phyloP scores from a whole-genome alignment of 2,329 filamentous ascomycete genomes.

The Zasmidium cellare region DNA sequence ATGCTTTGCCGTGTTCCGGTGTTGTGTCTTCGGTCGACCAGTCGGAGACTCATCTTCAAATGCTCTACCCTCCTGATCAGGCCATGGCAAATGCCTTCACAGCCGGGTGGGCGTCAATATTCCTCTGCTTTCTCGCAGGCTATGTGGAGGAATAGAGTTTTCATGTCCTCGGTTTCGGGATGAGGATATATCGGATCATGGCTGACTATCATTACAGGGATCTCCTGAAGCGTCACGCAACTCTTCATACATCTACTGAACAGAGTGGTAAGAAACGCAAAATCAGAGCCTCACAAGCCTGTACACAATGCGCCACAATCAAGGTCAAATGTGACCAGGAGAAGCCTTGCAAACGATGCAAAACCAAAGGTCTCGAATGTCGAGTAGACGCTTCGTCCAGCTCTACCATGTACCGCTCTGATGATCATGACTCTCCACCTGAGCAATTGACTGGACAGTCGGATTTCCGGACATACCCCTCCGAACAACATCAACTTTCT shows the following conservation, averaged over 20 bases:
- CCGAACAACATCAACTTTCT: neutral
- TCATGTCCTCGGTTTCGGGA: neutral
- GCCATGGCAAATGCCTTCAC: no score
- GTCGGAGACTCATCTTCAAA: no score
- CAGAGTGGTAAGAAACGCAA: constrained; percentile 23
- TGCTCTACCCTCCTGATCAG: no score
- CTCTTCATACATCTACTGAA: constrained; percentile 19
- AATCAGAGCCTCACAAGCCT: constrained; percentile 22
- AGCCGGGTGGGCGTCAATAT: no score
- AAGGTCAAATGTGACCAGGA: constrained; percentile 26
- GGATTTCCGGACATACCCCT: neutral
- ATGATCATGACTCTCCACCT: neutral
- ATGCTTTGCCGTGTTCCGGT: no score
- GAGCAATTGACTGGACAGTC: constrained; percentile 9
- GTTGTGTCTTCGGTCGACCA: no score
- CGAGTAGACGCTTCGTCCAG: constrained; percentile 14
- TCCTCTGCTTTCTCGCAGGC: neutral
- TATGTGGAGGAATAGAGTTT: neutral
- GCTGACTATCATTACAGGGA: constrained; percentile 9
- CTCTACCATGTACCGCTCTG: neutral
- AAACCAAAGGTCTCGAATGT: constrained; percentile 20
- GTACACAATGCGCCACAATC: constrained; percentile 21
- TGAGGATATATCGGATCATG: neutral
- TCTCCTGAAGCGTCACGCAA: constrained; percentile 21
- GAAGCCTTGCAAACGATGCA: constrained; percentile 23